A percentile compares a stretch with the other conserved stretches of the same genome.
phyloP scores from a whole-genome alignment of 2,329 filamentous ascomycete species.

The Magnaporthales sp. region DNA sequence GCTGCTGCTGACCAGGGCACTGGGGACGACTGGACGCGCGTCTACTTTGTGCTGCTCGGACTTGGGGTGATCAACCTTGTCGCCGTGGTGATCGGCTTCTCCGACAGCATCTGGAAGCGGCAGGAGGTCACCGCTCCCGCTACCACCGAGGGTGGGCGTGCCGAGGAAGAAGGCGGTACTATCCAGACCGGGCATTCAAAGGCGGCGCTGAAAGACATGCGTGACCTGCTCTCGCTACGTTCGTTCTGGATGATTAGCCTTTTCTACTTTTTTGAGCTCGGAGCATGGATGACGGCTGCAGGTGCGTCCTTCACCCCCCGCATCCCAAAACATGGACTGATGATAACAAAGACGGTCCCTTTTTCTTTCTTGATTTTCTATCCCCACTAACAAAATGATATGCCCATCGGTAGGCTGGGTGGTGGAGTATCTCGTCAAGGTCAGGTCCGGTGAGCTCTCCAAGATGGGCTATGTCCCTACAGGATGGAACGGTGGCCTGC shows the following conservation, averaged over 20 bases:
- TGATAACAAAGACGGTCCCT: background rate
- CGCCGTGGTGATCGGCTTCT: conserved; percentile 38
- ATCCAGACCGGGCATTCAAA: conserved; percentile 13
- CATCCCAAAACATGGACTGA: background rate
- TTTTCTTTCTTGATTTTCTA: too few relatives aligned
- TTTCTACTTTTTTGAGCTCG: conserved; percentile 58
- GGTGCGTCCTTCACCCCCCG: background rate
- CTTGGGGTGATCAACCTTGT: conserved; percentile 41
- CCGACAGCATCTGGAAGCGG: conserved; percentile 29
- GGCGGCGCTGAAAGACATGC: conserved; percentile 22
- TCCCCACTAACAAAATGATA: background rate
- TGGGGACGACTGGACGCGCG: conserved; percentile 39
- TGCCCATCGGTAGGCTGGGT: conserved; percentile 46
- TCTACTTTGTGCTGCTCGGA: conserved; percentile 46
- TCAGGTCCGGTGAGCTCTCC: conserved; percentile 46
- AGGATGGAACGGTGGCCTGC: conserved; percentile 57
- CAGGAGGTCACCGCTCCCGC: conserved; percentile 6
- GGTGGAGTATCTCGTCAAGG: conserved; percentile 53
- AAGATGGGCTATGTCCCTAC: conserved; percentile 54
- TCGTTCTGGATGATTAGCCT: conserved; percentile 48
- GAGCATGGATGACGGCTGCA: conserved; percentile 42
- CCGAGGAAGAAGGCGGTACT: conserved; percentile 19
- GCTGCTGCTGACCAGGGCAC: background rate
- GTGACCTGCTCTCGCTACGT: conserved; percentile 32
- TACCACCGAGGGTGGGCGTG: conserved; percentile 1